Evolutionary conservation across 108 stramenopile genomes (phyloP), one percentile per base, ranked within the genome.

Genomic region (Cyclotella distinguenda): DNA sequence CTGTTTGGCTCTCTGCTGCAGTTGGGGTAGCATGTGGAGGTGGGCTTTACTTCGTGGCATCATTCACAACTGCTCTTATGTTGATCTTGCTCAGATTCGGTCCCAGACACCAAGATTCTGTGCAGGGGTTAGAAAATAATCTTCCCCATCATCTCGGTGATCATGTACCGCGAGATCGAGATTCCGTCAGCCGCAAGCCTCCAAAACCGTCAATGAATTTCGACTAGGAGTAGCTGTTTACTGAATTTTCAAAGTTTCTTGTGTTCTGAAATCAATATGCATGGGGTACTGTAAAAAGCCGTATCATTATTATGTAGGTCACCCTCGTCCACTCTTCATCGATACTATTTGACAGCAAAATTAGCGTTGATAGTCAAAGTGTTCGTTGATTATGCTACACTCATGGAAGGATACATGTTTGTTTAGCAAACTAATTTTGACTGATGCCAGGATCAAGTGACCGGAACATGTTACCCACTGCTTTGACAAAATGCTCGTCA

Each of bases 1-100:
- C 82, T 0, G 70, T 88, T 2, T 88, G 87, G 87, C 39, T 87
- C 7, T 82, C 81, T 0, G 82, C 87, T 11, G 87, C 87, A 3
- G 84, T 85, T 18, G 87, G 87, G 32, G 74, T 82, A 36, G 87
- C 87, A 6, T 84, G 83, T 56, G 84, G 82, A 10, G 87, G 91
- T 1, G 94, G 84, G 35, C 55, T 93, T 42, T 89, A 90, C 65
- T 88, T 95, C 74, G 76, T 78, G 22, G 91, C 91, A 13, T 65
- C 63, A 2, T 82, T 94, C 51, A 78, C 80, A n/a, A 64, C 81
- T 6, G 86, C 81, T 0, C 40, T 92, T 7, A 86, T 93, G 70
- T 60, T 96, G 66, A 46, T 87, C 12, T 64, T 96, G 48, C 63
- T 96, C 62, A 79, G 90, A 26, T 93, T 91, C 58, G 90, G 86